phyloP scores from a whole-genome alignment of 2,329 filamentous ascomycete species.

The Mycosphaerelloides madeirae region DNA sequence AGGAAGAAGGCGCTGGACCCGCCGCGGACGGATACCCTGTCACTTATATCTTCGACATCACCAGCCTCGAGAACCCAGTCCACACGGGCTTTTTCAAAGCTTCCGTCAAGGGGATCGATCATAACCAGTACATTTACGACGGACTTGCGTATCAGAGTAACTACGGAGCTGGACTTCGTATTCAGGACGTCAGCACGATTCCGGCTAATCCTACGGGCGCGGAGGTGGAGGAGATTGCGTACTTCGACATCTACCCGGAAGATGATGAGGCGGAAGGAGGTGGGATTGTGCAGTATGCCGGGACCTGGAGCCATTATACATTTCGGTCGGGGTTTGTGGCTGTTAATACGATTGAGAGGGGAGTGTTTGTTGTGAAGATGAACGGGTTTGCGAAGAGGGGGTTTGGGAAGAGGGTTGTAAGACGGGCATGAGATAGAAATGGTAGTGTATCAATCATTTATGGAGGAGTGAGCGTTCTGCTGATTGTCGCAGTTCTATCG shows the following conservation, averaged over 20 bases:
- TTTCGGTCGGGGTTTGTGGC: slow-evolving; percentile 50
- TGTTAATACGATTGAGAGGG: slow-evolving; percentile 51
- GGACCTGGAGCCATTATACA: slow-evolving; percentile 48
- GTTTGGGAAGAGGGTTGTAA: slow-evolving; percentile 7
- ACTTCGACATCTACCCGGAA: slow-evolving; percentile 50
- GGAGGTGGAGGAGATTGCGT: slow-evolving; percentile 45
- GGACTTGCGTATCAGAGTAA: slow-evolving; percentile 37
- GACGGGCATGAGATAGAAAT: slow-evolving; percentile 5
- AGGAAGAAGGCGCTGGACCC: slow-evolving; percentile 37
- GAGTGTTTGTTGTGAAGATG: slow-evolving; percentile 46
- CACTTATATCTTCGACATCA: slow-evolving; percentile 51
- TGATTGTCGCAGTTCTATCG: too few species aligned
- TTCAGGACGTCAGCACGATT: slow-evolving; percentile 36
- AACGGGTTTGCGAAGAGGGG: slow-evolving; percentile 7
- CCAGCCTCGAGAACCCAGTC: slow-evolving; percentile 39
- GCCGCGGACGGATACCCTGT: slow-evolving; percentile 42
- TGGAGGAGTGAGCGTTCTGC: too few species aligned
- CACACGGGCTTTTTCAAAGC: slow-evolving; percentile 39
- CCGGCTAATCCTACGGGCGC: slow-evolving; percentile 43
- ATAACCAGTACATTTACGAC: slow-evolving; percentile 40
- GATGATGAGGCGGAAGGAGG: slow-evolving; percentile 44
- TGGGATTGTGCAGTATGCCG: slow-evolving; percentile 20
- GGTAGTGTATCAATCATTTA: too few species aligned
- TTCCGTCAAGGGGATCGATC: slow-evolving; percentile 34
- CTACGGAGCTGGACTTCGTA: slow-evolving; percentile 35